These are phyloP conservation scores for Colletotrichum brevisporum DNA, from an alignment of 2,329 filamentous ascomycete species.

Conservation along the genomic window DNA sequence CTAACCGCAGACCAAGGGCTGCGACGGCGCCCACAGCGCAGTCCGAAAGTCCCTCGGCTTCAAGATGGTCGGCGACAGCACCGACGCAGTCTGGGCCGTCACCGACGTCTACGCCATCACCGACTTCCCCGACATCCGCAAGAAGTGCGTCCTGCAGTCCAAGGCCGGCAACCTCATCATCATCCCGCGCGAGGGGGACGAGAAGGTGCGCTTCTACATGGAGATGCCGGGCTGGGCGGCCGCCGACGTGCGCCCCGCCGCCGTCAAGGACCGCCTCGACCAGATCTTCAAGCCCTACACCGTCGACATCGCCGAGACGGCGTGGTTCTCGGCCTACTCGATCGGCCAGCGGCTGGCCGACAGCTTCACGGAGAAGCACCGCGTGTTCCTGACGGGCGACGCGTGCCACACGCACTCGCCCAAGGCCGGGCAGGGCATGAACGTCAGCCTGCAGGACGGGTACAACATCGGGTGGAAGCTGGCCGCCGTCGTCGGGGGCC, in stretches of 20 bases:
- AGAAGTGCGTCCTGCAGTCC: conserved; percentile 68
- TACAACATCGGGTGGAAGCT: conserved; percentile 97
- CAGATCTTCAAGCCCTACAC: conserved; percentile 67
- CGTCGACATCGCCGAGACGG: conserved; percentile 73
- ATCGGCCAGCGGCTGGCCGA: conserved; percentile 82
- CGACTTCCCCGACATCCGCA: conserved; percentile 74
- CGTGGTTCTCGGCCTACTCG: conserved; percentile 83
- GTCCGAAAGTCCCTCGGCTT: conserved; percentile 66
- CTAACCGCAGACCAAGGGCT: conserved; percentile 42
- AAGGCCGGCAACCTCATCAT: conserved; percentile 71
- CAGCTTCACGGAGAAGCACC: conserved; percentile 75
- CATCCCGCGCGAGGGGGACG: conserved; percentile 74
- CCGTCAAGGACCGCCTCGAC: conserved; percentile 66
- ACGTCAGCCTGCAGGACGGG: conserved; percentile 83
- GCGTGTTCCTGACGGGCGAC: conserved; percentile 82
- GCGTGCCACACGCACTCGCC: conserved; percentile 83
- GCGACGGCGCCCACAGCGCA: conserved; percentile 66
- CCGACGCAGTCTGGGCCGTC: conserved; percentile 70
- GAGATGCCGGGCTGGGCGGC: conserved; percentile 69
- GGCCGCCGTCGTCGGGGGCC: conserved; percentile 86
- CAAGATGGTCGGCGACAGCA: conserved; percentile 72
- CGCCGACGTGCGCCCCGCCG: conserved; percentile 65
- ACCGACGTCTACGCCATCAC: conserved; percentile 70
- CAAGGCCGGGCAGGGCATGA: conserved; percentile 86
- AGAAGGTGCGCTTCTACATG: conserved; percentile 77